These are phyloP conservation scores for Serpula lacrymans DNA, from an alignment of 768 basidiomycete species.

Conservation along the genomic window DNA sequence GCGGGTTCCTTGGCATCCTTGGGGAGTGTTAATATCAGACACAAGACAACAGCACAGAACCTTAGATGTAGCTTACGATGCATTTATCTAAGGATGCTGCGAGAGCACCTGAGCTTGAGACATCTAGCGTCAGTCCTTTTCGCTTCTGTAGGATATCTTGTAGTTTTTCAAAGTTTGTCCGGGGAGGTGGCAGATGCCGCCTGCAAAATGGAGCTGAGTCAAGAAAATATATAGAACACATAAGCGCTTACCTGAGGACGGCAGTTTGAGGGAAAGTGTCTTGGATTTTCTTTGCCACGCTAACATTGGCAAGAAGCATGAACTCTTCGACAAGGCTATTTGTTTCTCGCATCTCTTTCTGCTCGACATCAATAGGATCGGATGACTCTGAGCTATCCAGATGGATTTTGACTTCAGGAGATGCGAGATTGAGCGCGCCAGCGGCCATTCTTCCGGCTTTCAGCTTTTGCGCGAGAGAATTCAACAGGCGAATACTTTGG, in stretches of 20 bases:
- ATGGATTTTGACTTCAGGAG: constrained; percentile 97
- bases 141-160: constrained; percentile 89
- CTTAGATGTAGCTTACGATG: constrained; percentile 50
- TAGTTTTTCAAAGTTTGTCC: constrained; percentile 91
- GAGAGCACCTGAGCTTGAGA: constrained; percentile 86
- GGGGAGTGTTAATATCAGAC: constrained; percentile 3
- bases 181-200: constrained; percentile 89
- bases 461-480: constrained; percentile 80
- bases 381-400: constrained; percentile 90
- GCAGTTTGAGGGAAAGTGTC: constrained; percentile 95
- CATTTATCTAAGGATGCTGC: constrained; percentile 88
- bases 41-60: constrained; percentile 4
- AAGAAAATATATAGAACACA: constrained; percentile 1
- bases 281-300: constrained; percentile 88
- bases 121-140: constrained; percentile 79
- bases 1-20: constrained; percentile 82
- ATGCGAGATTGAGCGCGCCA: constrained; percentile 96
- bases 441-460: constrained; percentile 86
- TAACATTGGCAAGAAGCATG: constrained; percentile 97
- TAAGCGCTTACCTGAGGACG: constrained; percentile 64
- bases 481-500: constrained; percentile 82
- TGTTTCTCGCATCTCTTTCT: constrained; percentile 89
- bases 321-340: constrained; percentile 98
- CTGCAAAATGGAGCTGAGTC: constrained; percentile 33
- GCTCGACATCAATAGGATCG: constrained; percentile 96